Conservation (phyloP, 192 early-diverging fungal species). For the Gonapodya prolifera region DNA sequence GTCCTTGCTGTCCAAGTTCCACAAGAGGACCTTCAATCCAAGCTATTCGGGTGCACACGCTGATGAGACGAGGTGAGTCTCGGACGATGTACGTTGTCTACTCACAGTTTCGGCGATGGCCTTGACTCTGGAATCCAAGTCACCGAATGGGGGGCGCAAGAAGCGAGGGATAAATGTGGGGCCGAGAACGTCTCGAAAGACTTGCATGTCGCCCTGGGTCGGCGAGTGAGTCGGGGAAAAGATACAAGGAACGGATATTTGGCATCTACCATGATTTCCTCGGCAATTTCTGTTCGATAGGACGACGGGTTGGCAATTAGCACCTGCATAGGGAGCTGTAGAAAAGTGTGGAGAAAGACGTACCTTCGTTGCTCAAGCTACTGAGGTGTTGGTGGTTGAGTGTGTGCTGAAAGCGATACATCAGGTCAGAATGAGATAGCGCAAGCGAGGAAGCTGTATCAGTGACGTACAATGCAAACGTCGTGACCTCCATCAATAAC, state of each 20-base stretch:
- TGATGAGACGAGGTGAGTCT: too few relatives aligned
- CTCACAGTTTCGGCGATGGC: neutral
- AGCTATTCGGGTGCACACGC: too few relatives aligned
- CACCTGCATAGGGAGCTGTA: too few relatives aligned
- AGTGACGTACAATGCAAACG: too few relatives aligned
- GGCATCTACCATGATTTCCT: neutral
- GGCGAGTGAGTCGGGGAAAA: too few relatives aligned
- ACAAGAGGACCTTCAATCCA: neutral
- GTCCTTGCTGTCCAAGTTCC: constrained; percentile 4
- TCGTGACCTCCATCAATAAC: neutral
- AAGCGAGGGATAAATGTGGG: neutral
- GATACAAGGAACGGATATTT: too few relatives aligned
- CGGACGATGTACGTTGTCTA: too few relatives aligned
- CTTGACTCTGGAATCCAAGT: neutral
- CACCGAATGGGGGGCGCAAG: neutral
- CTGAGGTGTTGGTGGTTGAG: neutral
- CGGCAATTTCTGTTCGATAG: neutral
- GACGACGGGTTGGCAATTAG: too few relatives aligned
- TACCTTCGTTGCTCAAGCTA: neutral
- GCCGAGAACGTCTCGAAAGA: neutral
- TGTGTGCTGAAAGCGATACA: neutral
- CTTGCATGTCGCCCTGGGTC: neutral
- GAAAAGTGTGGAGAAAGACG: too few relatives aligned
- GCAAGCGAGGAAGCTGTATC: neutral
- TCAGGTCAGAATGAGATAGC: neutral